Evolutionary conservation across 495 filamentous ascomycete genomes (phyloP), one percentile per base, ranked within the genome.

Genomic region (Talaromyces liani): DNA sequence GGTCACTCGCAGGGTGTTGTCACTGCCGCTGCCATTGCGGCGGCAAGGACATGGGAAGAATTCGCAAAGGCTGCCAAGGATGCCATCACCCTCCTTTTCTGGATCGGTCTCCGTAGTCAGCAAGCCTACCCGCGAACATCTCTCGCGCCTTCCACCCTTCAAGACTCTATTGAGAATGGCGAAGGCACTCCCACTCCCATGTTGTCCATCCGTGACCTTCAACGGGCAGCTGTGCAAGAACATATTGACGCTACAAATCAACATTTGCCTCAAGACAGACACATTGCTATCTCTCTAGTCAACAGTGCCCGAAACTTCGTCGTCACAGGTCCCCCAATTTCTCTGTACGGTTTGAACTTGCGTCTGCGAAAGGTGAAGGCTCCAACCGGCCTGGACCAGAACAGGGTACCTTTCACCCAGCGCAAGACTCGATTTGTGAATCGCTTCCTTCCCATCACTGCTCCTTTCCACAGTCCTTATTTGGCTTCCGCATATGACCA

Each of bases 51-150:
- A 53, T 98, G 95, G 95, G 90, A 95, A 64, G 89, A 88, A 2
- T 98, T 95, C 68, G 84, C 90, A 41, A 85, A 89, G 68, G 83
- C 88, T 34, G 82, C 91, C 36, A 88, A 82, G 59, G 83, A 89
- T 69, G 89, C 93, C 2, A 78, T 99, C 62, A 95, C 88, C 6
- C 89, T 95, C 64, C 88, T 99, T n/a, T 99, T 99, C 80, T 99
- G 94, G 95, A 98, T 99, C 66, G 95, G 95, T 66, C 85, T 93
- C n/a, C 90, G 95, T 66, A 97, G 93, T 73, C 95, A 99, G 71
- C 95, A 99, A 72, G 92, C 92, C 1, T 99, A 96, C 70, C 95
- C 95, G 54, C 86, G 87, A 59, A 98, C 95, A 2, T 97, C 95
- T 1, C 80, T 99, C 60, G 88, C 92, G n/a, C 95, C 95, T 1